Percentiles rank a stretch among this genome's conserved stretches.
phyloP scores from a whole-genome alignment of 208 protist genomes.

The Acanthamoeba royreba region DNA sequence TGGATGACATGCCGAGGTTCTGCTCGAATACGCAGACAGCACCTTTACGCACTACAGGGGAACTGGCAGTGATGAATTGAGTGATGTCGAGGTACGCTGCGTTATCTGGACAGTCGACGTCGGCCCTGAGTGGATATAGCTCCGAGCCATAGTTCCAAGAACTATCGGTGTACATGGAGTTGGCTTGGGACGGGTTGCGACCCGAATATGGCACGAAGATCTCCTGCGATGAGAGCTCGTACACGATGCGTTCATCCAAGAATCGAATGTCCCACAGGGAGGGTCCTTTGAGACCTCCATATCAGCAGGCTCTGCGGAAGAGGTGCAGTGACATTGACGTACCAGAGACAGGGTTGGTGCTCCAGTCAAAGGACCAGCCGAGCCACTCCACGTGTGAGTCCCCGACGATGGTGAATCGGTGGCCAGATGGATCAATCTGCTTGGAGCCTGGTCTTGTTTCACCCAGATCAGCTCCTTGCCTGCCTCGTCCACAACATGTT shows the following conservation, averaged over 20 bases:
- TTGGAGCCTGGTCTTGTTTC: background rate
- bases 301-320: no score
- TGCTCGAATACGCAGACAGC: conserved; percentile 2
- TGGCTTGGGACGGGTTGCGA: background rate
- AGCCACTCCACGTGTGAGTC: background rate
- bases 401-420: background rate
- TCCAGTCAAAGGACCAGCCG: background rate
- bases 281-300: no score
- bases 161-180: background rate
- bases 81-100: background rate
- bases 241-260: background rate
- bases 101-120: background rate
- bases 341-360: background rate
- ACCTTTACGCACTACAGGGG: background rate
- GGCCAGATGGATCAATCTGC: background rate
- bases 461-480: background rate
- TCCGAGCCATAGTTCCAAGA: background rate
- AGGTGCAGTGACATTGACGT: no score
- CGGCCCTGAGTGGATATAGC: background rate
- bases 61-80: background rate
- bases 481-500: background rate
- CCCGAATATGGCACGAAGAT: background rate
- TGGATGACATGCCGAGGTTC: background rate
- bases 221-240: background rate
- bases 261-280: background rate